Base-by-base conservation (phyloP, 2,329 filamentous ascomycete species). In the Aspergillus hortae region DNA sequence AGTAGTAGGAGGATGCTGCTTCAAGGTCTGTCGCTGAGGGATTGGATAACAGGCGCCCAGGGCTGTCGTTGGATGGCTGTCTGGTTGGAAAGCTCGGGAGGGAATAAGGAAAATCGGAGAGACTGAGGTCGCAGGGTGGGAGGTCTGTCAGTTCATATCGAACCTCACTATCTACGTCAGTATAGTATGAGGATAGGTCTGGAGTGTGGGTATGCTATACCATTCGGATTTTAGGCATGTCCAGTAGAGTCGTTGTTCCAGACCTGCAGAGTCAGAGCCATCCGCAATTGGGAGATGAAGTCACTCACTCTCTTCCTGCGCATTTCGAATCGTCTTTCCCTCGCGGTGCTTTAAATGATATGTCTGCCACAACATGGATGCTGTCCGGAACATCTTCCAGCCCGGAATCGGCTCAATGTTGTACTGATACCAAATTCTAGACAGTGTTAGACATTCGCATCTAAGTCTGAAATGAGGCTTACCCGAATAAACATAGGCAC, bases 191-290 rank as follows among this genome's bases (percentile, higher is more conserved):
- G 4, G 23, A 14, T 27, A 27, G 6, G 36, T 17, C 21, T 23
- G n/a, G 4, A 23, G 38, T 14, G n/a, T 5, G 3, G 6, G 19
- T 7, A 21, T 11, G 19, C 6, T 4, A 25, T 53, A 62, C 59
- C 61, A 63, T 55, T 63, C 61, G 4, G 61, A 63, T 44, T 63
- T 63, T 11, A 63, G 50, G 33, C 61, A 63, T 25, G 61, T 63
- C 61, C 61, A 63, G 44, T 63, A 63, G 10, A 63, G 56, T 25
- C 60, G 54, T 44, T 63, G 61, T 43, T 63, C 61, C 33, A 63
- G 44, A 46, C 61, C 61, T 62, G 41, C 11, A 0, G 9, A 17
- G 44, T 58, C 53, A 56, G 54, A 36, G 6, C 42, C 45, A 36
- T 46, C 3, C 19, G 11, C 5, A 43, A 44, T 17, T 4, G 7